phyloP scores from a whole-genome alignment of 129 eudicot genomes.

The Escallonia herrerae region DNA sequence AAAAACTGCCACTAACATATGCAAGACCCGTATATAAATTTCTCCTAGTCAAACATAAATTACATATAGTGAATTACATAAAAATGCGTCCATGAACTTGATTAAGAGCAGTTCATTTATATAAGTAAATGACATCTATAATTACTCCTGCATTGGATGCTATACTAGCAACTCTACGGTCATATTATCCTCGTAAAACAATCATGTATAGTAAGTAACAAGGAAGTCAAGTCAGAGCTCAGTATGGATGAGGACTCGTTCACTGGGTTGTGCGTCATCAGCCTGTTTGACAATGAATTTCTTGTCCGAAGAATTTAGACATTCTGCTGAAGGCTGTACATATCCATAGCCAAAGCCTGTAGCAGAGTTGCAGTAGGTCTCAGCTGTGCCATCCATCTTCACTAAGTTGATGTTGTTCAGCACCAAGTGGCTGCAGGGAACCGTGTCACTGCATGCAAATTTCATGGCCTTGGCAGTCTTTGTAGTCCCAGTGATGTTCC shows the following conservation, averaged over 20 bases:
- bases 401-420: slow-evolving; percentile 58
- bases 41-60: background rate
- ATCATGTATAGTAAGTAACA: too few species aligned
- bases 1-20: too few species aligned
- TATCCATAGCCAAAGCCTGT: slow-evolving; percentile 55
- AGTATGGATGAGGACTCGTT: slow-evolving; percentile 48
- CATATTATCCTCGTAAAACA: background rate
- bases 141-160: background rate
- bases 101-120: too few species aligned
- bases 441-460: slow-evolving; percentile 83
- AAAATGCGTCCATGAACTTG: too few species aligned
- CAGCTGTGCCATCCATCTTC: slow-evolving; percentile 56
- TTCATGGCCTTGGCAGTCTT: slow-evolving; percentile 64
- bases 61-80: too few species aligned
- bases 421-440: slow-evolving; percentile 77
- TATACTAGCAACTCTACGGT: slow-evolving; percentile 6
- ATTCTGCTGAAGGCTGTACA: slow-evolving; percentile 78
- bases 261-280: slow-evolving; percentile 17
- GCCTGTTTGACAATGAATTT: slow-evolving; percentile 17
- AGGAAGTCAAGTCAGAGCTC: slow-evolving; percentile 45
- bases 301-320: slow-evolving; percentile 61
- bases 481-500: slow-evolving; percentile 78
- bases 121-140: too few species aligned
- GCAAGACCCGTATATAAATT: too few species aligned
- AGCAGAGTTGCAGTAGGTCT: slow-evolving; percentile 76